Evolutionary conservation across 176 grass and related monocot species (phyloP).

Genomic region (Poa annua): DNA sequence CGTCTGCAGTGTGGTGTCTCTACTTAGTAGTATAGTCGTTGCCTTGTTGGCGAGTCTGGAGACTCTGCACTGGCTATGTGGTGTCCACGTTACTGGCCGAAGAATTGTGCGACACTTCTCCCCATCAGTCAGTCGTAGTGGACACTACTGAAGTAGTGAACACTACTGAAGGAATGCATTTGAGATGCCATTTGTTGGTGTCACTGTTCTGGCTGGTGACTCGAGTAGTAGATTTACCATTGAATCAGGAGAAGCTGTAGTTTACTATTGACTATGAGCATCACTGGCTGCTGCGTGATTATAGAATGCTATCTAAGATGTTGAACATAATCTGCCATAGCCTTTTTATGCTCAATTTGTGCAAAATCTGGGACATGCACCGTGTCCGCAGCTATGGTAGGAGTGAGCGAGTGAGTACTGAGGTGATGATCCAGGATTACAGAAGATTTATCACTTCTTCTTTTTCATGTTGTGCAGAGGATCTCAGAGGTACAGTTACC

Average conservation of each 20-base stretch:
- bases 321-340: neutral
- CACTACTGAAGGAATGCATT: neutral
- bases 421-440: neutral
- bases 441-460: neutral
- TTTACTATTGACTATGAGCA: neutral
- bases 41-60: neutral
- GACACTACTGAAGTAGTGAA: neutral
- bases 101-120: neutral
- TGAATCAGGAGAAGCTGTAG: neutral
- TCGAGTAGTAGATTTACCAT: neutral
- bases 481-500: constrained; percentile 58
- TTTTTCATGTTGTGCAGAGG: constrained; percentile 43
- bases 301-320: neutral
- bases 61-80: neutral
- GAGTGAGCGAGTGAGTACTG: neutral
- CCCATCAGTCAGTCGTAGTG: neutral
- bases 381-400: neutral
- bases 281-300: neutral
- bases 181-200: neutral
- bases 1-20: neutral
- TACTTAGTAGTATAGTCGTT: neutral
- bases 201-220: neutral
- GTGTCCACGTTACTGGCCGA: neutral
- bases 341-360: neutral
- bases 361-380: neutral